Conservation (phyloP, 345 rosid genomes). For the Ailanthus altissimus region DNA sequence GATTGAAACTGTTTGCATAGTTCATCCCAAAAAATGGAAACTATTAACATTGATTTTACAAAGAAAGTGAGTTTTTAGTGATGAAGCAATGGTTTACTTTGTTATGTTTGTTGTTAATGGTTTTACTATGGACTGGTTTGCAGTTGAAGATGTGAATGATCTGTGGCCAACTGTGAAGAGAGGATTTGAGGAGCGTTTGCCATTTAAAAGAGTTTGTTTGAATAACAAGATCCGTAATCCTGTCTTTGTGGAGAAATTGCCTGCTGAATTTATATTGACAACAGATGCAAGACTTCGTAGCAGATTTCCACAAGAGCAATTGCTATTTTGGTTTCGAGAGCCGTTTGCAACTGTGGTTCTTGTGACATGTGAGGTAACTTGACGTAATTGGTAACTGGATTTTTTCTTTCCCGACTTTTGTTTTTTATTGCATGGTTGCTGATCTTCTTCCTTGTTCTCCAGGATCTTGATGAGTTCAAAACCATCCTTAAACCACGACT, state of each 20-base stretch:
- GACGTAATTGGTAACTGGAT: background rate
- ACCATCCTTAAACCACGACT: conserved; percentile 92
- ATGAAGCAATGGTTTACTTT: background rate
- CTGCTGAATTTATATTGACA: conserved; percentile 80
- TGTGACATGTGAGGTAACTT: conserved; percentile 89
- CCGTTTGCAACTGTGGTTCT: conserved; percentile 91
- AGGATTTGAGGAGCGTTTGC: conserved; percentile 68
- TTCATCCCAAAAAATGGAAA: background rate
- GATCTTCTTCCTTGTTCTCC: conserved; percentile 19
- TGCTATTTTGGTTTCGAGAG: conserved; percentile 84
- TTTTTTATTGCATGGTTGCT: conserved; percentile 19
- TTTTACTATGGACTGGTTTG: conserved; percentile 5
- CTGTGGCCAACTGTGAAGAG: conserved; percentile 84
- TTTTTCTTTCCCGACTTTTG: background rate
- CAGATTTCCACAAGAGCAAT: conserved; percentile 87
- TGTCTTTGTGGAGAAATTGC: conserved; percentile 74
- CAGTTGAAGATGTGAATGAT: conserved; percentile 97
- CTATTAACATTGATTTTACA: background rate
- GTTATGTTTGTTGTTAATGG: conserved; percentile 6
- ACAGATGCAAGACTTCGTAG: conserved; percentile 93
- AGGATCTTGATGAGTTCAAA: conserved; percentile 99
- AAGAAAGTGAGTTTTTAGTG: background rate
- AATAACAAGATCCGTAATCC: conserved; percentile 90
- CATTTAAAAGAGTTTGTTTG: conserved; percentile 66
- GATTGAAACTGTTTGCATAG: background rate